Conservation (phyloP, 2,329 filamentous ascomycete genomes). For the Curvularia sp. region DNA sequence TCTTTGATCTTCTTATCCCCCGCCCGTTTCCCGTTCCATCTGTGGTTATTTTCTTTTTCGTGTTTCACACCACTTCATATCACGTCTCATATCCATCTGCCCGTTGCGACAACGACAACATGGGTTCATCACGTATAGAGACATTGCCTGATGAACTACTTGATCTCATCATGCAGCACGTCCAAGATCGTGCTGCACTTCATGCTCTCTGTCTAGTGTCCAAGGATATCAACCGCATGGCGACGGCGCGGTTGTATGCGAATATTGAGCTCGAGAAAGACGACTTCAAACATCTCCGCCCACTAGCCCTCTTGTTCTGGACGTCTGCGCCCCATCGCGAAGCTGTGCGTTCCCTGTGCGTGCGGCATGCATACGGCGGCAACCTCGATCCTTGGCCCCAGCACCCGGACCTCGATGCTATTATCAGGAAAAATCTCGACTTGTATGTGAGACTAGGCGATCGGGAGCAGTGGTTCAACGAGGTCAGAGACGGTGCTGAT, state of each 20-base stretch:
- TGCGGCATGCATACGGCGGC: slow-evolving; percentile 25
- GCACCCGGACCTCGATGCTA: slow-evolving; percentile 4
- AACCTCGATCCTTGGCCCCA: slow-evolving; percentile 24
- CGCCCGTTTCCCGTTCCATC: not conserved
- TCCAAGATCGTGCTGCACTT: not conserved
- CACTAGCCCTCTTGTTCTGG: slow-evolving; percentile 22
- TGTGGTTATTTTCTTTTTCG: not conserved
- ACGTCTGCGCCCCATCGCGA: slow-evolving; percentile 14
- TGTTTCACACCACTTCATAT: not conserved
- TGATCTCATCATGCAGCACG: slow-evolving; percentile 16
- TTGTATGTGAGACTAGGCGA: slow-evolving; percentile 12
- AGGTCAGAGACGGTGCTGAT: slow-evolving; percentile 23
- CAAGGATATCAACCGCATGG: slow-evolving; percentile 21
- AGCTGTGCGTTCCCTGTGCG: slow-evolving; percentile 16
- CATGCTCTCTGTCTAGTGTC: slow-evolving; percentile 22
- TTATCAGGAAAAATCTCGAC: slow-evolving; percentile 13
- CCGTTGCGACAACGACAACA: not conserved
- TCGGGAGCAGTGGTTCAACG: slow-evolving; percentile 13
- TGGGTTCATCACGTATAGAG: slow-evolving; percentile 6
- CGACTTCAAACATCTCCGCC: slow-evolving; percentile 20
- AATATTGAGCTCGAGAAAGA: slow-evolving; percentile 16
- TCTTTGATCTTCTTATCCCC: not conserved
- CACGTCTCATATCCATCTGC: not conserved
- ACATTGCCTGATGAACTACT: slow-evolving; percentile 27
- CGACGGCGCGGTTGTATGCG: slow-evolving; percentile 24